Conservation (phyloP, 192 early-diverging fungal genomes). For the Podila epicladia region DNA sequence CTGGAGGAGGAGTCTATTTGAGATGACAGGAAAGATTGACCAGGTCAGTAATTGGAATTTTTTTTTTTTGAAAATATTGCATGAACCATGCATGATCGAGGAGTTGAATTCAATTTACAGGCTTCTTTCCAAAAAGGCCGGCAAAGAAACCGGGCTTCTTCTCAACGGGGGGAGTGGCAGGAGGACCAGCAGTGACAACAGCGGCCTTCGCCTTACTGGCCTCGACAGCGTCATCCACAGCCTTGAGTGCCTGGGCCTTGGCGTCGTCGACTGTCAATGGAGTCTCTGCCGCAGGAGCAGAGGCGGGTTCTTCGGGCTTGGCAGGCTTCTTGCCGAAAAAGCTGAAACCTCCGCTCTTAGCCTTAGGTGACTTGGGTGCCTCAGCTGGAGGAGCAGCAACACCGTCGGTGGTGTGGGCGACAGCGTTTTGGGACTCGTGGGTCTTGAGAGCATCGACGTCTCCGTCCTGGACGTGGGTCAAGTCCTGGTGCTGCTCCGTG, state of each 20-base stretch:
- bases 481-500: constrained; percentile 39
- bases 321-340: constrained; percentile 45
- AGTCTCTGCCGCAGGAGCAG: constrained; percentile 7
- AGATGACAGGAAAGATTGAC: background rate
- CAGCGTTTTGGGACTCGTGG: constrained; percentile 46
- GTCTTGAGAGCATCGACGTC: constrained; percentile 52
- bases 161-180: constrained; percentile 28
- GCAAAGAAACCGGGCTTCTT: constrained; percentile 49
- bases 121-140: constrained; percentile 37
- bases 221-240: constrained; percentile 48
- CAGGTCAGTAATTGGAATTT: background rate
- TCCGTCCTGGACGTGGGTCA: constrained; percentile 43
- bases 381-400: constrained; percentile 21
- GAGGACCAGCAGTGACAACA: constrained; percentile 33
- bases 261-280: constrained; percentile 46
- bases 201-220: constrained; percentile 42
- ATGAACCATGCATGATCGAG: too few species aligned
- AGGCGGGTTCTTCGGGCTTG: constrained; percentile 30
- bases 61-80: too few species aligned
- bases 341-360: constrained; percentile 52
- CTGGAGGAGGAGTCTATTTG: constrained; percentile 29
- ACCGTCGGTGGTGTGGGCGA: constrained; percentile 46
- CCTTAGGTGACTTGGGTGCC: constrained; percentile 38
- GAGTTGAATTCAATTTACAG: constrained; percentile 13
- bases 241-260: constrained; percentile 42